Conservation (phyloP, 1,284 basidiomycete species). For the Ceratobasidium sp. region DNA sequence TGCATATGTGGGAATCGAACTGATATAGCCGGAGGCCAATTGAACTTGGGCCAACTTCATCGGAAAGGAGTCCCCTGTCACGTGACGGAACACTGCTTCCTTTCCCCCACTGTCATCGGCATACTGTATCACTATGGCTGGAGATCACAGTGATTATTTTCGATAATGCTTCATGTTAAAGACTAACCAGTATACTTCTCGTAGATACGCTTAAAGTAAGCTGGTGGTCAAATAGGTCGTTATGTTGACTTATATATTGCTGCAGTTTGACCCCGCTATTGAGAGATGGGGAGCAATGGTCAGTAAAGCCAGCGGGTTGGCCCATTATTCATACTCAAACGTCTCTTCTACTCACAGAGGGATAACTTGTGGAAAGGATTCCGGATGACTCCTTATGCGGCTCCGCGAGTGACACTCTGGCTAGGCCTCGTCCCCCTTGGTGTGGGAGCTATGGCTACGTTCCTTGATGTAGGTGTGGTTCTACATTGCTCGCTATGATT, state of each 20-base stretch:
- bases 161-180: neutral
- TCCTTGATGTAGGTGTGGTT: constrained; percentile 36
- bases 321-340: neutral
- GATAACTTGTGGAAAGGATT: constrained; percentile 40
- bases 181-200: neutral
- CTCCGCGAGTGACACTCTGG: constrained; percentile 38
- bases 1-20: too few species aligned
- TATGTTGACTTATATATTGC: neutral
- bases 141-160: constrained; percentile 15
- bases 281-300: constrained; percentile 41
- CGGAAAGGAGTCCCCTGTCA: too few species aligned
- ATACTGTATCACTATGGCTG: constrained; percentile 18
- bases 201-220: constrained; percentile 27
- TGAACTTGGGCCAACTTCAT: too few species aligned
- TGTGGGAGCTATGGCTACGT: constrained; percentile 24
- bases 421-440: constrained; percentile 34
- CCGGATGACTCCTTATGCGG: constrained; percentile 38
- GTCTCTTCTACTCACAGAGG: constrained; percentile 30
- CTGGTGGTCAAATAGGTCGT: neutral
- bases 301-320: neutral
- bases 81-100: neutral
- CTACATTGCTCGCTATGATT: neutral
- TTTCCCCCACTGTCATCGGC: neutral
- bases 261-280: constrained; percentile 40
- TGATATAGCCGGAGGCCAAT: too few species aligned